phyloP scores from a whole-genome alignment of 2,329 filamentous ascomycete species.

The Emmonsia crescens region DNA sequence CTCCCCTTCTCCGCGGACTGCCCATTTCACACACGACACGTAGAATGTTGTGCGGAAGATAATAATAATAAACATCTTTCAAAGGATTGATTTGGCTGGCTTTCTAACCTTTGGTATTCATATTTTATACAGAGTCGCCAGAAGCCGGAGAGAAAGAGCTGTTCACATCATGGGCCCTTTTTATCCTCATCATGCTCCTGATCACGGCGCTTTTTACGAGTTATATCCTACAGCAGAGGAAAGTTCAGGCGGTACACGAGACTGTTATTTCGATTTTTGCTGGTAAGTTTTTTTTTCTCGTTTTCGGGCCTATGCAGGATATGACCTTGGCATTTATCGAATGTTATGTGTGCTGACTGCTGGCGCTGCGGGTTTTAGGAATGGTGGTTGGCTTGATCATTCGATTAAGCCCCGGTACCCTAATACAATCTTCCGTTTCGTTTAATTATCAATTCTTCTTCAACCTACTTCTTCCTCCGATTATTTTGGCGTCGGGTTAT shows the following conservation, averaged over 20 bases:
- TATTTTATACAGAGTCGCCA: slow-evolving; percentile 43
- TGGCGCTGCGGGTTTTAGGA: slow-evolving; percentile 41
- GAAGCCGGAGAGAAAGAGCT: slow-evolving; percentile 89
- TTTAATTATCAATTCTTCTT: slow-evolving; percentile 99
- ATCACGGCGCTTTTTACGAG: slow-evolving; percentile 93
- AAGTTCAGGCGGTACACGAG: slow-evolving; percentile 94
- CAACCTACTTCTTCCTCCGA: slow-evolving; percentile 94
- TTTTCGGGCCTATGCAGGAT: background rate
- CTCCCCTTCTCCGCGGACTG: too few relatives aligned
- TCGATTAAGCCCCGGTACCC: slow-evolving; percentile 66
- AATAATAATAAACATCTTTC: background rate
- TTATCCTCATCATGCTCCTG: slow-evolving; percentile 89
- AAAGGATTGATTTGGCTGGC: background rate
- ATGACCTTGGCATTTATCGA: background rate
- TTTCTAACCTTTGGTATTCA: slow-evolving; percentile 12
- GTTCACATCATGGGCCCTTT: slow-evolving; percentile 90
- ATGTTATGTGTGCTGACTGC: background rate
- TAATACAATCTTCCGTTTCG: slow-evolving; percentile 80
- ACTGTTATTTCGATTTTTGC: slow-evolving; percentile 98
- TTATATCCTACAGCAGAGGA: slow-evolving; percentile 92
- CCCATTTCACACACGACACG: background rate
- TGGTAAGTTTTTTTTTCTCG: slow-evolving; percentile 40
- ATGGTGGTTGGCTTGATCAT: slow-evolving; percentile 92
- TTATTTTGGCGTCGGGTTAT: slow-evolving; percentile 94
- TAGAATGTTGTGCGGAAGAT: background rate